Percentiles rank a stretch among this genome's conserved stretches.
phyloP scores from a whole-genome alignment of 352 stramenopile genomes.

The Elongisporangium prolatum region DNA sequence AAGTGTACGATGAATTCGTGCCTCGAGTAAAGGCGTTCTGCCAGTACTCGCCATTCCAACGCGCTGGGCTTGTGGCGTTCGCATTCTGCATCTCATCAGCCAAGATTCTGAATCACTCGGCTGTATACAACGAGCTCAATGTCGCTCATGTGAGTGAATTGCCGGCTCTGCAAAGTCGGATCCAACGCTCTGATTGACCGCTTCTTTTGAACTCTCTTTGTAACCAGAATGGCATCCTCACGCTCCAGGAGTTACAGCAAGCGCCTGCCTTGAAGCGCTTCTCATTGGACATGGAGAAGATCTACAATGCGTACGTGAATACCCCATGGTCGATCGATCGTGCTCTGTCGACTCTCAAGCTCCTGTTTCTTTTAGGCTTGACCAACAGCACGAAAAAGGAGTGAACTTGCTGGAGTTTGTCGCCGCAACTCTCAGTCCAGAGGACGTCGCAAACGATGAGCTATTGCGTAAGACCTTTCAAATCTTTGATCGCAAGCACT shows the following conservation, averaged over 20 bases:
- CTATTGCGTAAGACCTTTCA: constrained; percentile 48
- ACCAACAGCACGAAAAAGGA: constrained; percentile 69
- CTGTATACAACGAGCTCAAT: constrained; percentile 81
- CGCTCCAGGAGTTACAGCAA: constrained; percentile 53
- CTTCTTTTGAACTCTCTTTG: background rate
- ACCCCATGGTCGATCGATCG: background rate
- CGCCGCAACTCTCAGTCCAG: constrained; percentile 54
- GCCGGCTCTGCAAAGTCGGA: background rate
- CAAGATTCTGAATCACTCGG: constrained; percentile 42
- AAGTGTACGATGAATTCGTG: constrained; percentile 64
- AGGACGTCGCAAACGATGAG: constrained; percentile 54
- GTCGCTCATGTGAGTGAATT: constrained; percentile 41
- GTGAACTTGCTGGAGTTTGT: constrained; percentile 81
- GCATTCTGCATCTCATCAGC: constrained; percentile 68
- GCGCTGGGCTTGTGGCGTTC: constrained; percentile 57
- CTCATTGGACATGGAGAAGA: constrained; percentile 57
- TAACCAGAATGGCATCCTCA: constrained; percentile 58
- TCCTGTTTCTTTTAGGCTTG: constrained; percentile 29
- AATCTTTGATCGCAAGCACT: constrained; percentile 60
- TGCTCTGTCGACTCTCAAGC: constrained; percentile 2
- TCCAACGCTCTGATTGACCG: background rate
- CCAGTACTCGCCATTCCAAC: constrained; percentile 55
- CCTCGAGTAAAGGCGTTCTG: constrained; percentile 63
- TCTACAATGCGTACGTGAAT: constrained; percentile 49
- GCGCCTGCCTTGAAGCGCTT: constrained; percentile 48